Evolutionary conservation across 1,284 basidiomycete species (phyloP), one percentile per base, ranked within the genome.

Genomic region (Trametes polyzona): DNA sequence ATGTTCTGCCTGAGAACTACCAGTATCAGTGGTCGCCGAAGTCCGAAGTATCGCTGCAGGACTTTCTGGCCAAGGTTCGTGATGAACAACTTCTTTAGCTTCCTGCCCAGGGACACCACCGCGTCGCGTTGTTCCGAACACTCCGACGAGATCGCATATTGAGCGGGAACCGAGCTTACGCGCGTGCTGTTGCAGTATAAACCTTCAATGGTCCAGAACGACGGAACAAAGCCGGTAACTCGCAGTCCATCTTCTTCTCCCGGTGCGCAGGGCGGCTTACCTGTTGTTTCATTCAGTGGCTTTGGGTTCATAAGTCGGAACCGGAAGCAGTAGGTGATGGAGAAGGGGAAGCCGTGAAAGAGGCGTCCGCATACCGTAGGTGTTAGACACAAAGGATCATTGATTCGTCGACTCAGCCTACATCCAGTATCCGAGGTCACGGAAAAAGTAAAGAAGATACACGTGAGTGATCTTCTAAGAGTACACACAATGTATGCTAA

Each of bases 141-240:
- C 30, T 33, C 44, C 44, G 44, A 23, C 30, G 7, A 16, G 44
- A 33, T 33, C 30, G 29, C 14, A 10, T 2, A 16, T n/a, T 47
- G 43, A 33, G n/a, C n/a, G n/a, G n/a, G n/a, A n/a, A n/a, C n/a
- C n/a, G n/a, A n/a, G n/a, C n/a, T n/a, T n/a, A n/a, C n/a, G n/a
- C n/a, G n/a, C n/a, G n/a, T n/a, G n/a, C n/a, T n/a, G 33, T 39
- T 53, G 7, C 58, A 89, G 88, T 87, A 82, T 61, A 87, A 79
- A 55, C 87, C 88, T 1, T 88, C 87, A 19, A 86, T 89, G 86
- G 82, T 90, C 7, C 82, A 87, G 61, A 83, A 90, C 66, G 86
- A 90, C 57, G 88, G 87, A 2, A 84, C 77, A 0, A 90, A 88
- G 67, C 87, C 86, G 46, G 87, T 89, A 47, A 30, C 26, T 6